Evolutionary conservation across 768 basidiomycete species (phyloP), one percentile per base, ranked within the genome.

Genomic region (Pleurotus cornucopiae): DNA sequence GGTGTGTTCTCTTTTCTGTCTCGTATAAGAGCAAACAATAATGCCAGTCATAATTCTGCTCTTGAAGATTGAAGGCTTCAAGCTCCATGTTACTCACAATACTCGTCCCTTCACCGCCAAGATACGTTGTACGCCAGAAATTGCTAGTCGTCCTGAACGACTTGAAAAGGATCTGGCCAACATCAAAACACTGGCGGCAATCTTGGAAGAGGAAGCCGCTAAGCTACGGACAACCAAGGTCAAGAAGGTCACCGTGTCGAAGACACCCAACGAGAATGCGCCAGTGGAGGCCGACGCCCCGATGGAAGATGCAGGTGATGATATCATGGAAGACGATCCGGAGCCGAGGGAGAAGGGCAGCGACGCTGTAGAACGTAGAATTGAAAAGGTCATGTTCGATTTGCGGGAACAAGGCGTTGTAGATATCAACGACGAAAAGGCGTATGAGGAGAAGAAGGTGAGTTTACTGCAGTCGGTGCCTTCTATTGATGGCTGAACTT

Each of bases 21-120:
- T 34, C 11, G 9, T 34, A 11, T 11, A 11, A 34, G 30, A 34
- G 30, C 7, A 34, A 11, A 34, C 11, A 34, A 34, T 34, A 34
- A 34, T 34, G 9, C 30, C 11, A 34, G 23, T 9, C 11, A 34
- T 34, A 2, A 34, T 4, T 9, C 7, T 9, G 9, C 11, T 58
- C 20, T 59, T 56, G 20, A 63, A 97, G 94, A 91, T 98, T 66
- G 92, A 95, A 67, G 91, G 89, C 55, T 97, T 98, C 78, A 95
- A 93, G 65, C 76, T 97, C 49, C 94, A 96, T 70, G 88, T 94
- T 63, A 83, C 88, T 34, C 91, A 91, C 67, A 89, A 84, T 65
- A 76, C 81, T 47, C 86, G 83, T 60, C 88, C 91, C 26, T 90
- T 89, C 71, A 80, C 84, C 56, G 89, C 88, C 64, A 80, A 86